These are phyloP conservation scores for Nothomitra cinnamomea DNA, from an alignment of 2,329 filamentous ascomycete genomes.

Conservation along the genomic window DNA sequence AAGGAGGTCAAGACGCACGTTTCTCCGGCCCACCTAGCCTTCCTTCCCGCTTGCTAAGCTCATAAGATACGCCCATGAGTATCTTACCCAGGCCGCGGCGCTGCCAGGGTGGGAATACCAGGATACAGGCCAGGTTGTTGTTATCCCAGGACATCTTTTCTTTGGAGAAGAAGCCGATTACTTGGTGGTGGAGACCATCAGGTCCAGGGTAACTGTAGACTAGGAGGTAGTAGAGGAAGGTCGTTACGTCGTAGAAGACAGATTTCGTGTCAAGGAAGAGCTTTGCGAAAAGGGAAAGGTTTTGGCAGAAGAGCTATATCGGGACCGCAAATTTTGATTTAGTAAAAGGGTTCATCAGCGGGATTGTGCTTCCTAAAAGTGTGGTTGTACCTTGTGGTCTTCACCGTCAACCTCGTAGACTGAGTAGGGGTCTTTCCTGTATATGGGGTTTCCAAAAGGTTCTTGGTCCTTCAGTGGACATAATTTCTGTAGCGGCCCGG, in stretches of 20 bases:
- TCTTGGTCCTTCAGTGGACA: conserved; percentile 24
- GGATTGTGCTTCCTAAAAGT: not conserved
- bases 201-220: conserved; percentile 45
- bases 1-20: conserved; percentile 24
- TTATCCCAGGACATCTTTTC: conserved; percentile 99
- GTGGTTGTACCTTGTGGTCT: conserved; percentile 38
- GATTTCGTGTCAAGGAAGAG: conserved; percentile 97
- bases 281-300: conserved; percentile 89
- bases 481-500: conserved; percentile 21
- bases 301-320: conserved; percentile 64
- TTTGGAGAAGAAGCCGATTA: conserved; percentile 96
- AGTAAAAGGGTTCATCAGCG: not conserved
- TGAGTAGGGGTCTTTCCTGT: conserved; percentile 63
- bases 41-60: conserved; percentile 68
- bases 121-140: conserved; percentile 92
- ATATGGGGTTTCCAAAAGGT: conserved; percentile 57
- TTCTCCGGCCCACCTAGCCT: conserved; percentile 86
- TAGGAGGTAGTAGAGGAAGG: conserved; percentile 88
- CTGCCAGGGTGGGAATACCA: conserved; percentile 93
- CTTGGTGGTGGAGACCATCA: conserved; percentile 25
- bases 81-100: conserved; percentile 73
- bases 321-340: not conserved
- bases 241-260: conserved; percentile 90
- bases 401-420: conserved; percentile 91
- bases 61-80: conserved; percentile 86